Evolutionary conservation across 2,329 filamentous ascomycete species (phyloP), one percentile per base, ranked within the genome.

Genomic region (Arachnomyces sp.): DNA sequence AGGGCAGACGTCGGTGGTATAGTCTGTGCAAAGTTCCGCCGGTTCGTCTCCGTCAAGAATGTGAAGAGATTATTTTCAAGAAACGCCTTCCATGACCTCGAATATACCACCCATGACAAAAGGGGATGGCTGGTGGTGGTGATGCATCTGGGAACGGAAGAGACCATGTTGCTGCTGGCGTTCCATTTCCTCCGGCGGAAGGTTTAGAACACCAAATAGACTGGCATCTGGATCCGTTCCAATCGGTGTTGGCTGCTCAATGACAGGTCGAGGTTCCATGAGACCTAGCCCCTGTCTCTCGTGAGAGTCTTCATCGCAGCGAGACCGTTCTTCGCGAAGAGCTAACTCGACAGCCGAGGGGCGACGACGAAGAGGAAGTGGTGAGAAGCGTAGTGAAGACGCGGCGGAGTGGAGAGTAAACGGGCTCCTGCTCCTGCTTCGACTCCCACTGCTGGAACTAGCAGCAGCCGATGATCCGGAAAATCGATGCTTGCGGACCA

Each of bases 21-120:
- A 5, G 20, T 4, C 5, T 36, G n/a, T 36, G 13, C 31, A 33
- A 33, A 12, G 13, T 30, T 5, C 13, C n/a, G 5, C 18, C 5
- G 18, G 7, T 30, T 36, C 20, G 20, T 25, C 20, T 9, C 5
- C 20, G 9, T 25, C 20, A 25, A 25, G 28, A 25, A 25, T 25
- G 20, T 5, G 9, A 25, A 9, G 9, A 25, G 9, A 5, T 25
- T 25, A 25, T 12, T 31, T n/a, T 52, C 40, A 67, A 35, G 56
- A 58, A 15, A 49, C 46, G 9, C 61, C 64, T 43, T 68, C 66
- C 64, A 70, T 63, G 25, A 69, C 64, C 51, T 69, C 66, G 41
- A 67, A 64, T 28, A 70, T 70, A 7, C 66, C 66, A 12, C 66
- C 66, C 59, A 70, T 63, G 16, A 69, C 65, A 45, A 63, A 65